Percentiles rank a stretch among this genome's conserved stretches.
These are phyloP conservation scores for Farysia itapuensis DNA, from an alignment of 1,284 basidiomycete genomes.

Conservation along the genomic window DNA sequence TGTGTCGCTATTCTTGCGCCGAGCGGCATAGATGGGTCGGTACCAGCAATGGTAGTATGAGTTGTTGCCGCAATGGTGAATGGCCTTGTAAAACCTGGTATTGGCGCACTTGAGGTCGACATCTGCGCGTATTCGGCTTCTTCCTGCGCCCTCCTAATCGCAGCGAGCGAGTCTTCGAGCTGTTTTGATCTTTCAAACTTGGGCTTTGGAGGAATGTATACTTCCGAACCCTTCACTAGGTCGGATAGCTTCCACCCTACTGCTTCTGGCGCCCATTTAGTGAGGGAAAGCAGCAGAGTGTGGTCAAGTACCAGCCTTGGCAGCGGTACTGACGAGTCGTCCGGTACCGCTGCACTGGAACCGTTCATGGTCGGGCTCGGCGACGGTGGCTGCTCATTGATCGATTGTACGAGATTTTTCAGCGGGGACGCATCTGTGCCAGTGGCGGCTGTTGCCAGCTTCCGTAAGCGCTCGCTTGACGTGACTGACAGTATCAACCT, in stretches of 20 bases:
- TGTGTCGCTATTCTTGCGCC: constrained; percentile 9
- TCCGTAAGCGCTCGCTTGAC: no score
- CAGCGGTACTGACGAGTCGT: no score
- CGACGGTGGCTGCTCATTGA: no score
- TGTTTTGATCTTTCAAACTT: constrained; percentile 19
- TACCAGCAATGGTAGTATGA: constrained; percentile 23
- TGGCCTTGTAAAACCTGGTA: neutral
- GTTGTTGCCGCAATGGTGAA: neutral
- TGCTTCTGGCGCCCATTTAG: constrained; percentile 3
- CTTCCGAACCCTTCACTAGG: constrained; percentile 6
- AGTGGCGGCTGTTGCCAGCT: no score
- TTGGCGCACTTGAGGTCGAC: constrained; percentile 11
- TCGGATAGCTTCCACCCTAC: constrained; percentile 5
- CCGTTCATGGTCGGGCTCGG: constrained; percentile 17
- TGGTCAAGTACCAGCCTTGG: constrained; percentile 11
- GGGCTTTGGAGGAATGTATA: constrained; percentile 22
- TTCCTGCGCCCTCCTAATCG: constrained; percentile 21
- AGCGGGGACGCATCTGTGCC: no score
- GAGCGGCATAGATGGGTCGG: constrained; percentile 21
- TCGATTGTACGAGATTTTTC: no score
- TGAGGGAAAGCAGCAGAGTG: constrained; percentile 6
- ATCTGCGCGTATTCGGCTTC: constrained; percentile 28
- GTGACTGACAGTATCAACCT: no score
- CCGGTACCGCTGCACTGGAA: constrained; percentile 15
- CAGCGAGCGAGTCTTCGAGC: constrained; percentile 16